Percentiles rank a stretch among this genome's conserved stretches.
These are phyloP conservation scores for Solanum chiquidenum DNA, from an alignment of 257 asterid species.

Conservation along the genomic window DNA sequence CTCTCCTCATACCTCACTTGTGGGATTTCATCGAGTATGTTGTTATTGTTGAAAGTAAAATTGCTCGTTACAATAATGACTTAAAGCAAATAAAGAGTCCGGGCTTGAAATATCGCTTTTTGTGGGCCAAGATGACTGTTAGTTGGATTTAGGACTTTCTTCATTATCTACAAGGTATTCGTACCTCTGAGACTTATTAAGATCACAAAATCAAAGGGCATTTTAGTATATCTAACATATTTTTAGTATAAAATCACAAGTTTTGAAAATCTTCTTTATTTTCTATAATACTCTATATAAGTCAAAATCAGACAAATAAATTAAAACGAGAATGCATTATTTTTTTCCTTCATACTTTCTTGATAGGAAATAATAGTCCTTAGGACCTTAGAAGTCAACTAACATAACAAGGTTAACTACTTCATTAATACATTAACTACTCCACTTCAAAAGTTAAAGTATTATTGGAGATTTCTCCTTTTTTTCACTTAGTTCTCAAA, in stretches of 20 bases:
- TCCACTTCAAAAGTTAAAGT: not conserved
- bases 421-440: not conserved
- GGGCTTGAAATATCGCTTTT: not conserved
- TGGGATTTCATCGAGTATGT: not conserved
- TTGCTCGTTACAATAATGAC: not conserved
- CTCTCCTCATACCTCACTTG: not conserved
- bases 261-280: not conserved
- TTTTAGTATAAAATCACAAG: too few relatives aligned
- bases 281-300: rapidly evolving
- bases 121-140: not conserved
- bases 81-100: not conserved
- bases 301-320: not conserved
- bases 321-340: too few relatives aligned
- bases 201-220: not conserved
- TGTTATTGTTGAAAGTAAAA: too few relatives aligned
- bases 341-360: not conserved
- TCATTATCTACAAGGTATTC: not conserved
- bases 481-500: not conserved
- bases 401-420: not conserved
- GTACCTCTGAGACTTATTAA: not conserved
- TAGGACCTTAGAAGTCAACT: not conserved
- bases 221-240: too few relatives aligned
- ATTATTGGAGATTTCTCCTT: not conserved
- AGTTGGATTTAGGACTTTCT: not conserved
- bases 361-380: not conserved